Evolutionary conservation across 441 rosid species (phyloP).

Genomic region (Codiaeum variegatum): DNA sequence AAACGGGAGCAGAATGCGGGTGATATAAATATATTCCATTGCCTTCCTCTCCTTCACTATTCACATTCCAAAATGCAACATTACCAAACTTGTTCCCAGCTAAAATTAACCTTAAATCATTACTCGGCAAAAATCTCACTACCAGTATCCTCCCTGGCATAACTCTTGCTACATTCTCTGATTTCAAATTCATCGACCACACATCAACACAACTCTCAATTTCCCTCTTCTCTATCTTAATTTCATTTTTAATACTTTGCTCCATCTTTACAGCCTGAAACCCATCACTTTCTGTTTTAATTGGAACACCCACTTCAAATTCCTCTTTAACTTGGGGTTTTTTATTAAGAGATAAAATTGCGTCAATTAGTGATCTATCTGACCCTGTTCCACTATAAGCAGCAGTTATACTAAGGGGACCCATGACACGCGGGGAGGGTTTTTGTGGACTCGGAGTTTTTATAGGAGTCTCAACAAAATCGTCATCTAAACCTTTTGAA

Average conservation of each 20-base stretch:
- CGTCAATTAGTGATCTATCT: slow-evolving; percentile 29
- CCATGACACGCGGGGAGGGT: slow-evolving; percentile 27
- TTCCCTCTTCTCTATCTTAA: slow-evolving; percentile 33
- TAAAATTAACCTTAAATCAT: slow-evolving; percentile 51
- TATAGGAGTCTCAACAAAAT: slow-evolving; percentile 20
- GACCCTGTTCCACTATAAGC: slow-evolving; percentile 42
- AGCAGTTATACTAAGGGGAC: slow-evolving; percentile 49
- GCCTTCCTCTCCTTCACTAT: slow-evolving; percentile 33
- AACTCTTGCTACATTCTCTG: slow-evolving; percentile 58
- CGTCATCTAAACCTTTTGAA: slow-evolving; percentile 35
- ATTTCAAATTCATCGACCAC: slow-evolving; percentile 45
- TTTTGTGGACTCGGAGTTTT: slow-evolving; percentile 10
- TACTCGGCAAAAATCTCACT: slow-evolving; percentile 57
- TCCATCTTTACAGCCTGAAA: slow-evolving; percentile 21
- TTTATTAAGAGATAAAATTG: slow-evolving; percentile 29
- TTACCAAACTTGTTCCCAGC: slow-evolving; percentile 66
- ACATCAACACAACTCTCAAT: slow-evolving; percentile 32
- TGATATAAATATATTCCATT: slow-evolving; percentile 52
- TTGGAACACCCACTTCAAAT: background rate
- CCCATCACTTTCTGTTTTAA: slow-evolving; percentile 10
- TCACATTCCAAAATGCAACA: slow-evolving; percentile 72
- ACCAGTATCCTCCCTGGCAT: slow-evolving; percentile 51
- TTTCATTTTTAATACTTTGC: slow-evolving; percentile 13
- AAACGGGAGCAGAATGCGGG: slow-evolving; percentile 54
- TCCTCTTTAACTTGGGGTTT: slow-evolving; percentile 13